Evolutionary conservation across 2,329 filamentous ascomycete species (phyloP).

Genomic region (Diplocarpon mali): DNA sequence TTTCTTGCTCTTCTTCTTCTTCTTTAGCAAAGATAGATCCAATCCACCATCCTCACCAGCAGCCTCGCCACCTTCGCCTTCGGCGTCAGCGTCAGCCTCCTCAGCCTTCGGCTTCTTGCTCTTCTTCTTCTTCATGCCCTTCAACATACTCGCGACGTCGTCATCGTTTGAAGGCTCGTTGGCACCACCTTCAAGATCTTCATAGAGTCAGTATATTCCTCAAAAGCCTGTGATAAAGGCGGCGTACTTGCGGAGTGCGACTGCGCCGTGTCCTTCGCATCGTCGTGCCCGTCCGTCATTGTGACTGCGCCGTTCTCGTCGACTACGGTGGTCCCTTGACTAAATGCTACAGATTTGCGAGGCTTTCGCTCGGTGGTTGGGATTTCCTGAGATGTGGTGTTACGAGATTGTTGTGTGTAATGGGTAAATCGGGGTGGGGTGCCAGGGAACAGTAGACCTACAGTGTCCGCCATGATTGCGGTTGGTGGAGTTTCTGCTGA

Average conservation of each 20-base stretch:
- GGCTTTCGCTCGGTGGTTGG: slow-evolving; percentile 48
- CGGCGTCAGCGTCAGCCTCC: slow-evolving; percentile 49
- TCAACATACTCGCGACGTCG: slow-evolving; percentile 57
- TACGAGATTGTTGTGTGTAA: slow-evolving; percentile 14
- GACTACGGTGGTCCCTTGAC: slow-evolving; percentile 76
- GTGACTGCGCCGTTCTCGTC: slow-evolving; percentile 81
- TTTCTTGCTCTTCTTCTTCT: slow-evolving; percentile 29
- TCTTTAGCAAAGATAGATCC: slow-evolving; percentile 31
- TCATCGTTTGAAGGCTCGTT: slow-evolving; percentile 31
- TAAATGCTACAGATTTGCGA: slow-evolving; percentile 91
- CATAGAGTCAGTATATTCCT: slow-evolving; percentile 40
- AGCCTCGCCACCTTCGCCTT: slow-evolving; percentile 47
- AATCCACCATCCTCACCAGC: slow-evolving; percentile 37
- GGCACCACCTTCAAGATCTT: slow-evolving; percentile 29
- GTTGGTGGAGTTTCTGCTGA: slow-evolving; percentile 12
- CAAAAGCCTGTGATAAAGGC: slow-evolving; percentile 42
- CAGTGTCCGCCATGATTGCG: slow-evolving; percentile 41
- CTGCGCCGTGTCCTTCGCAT: slow-evolving; percentile 70
- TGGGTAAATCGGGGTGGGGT: slow-evolving; percentile 13
- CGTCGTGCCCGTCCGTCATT: slow-evolving; percentile 56
- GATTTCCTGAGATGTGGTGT: slow-evolving; percentile 18
- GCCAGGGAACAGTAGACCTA: slow-evolving; percentile 19
- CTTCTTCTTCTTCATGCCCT: slow-evolving; percentile 72
- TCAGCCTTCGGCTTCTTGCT: slow-evolving; percentile 66
- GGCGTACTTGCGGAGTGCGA: slow-evolving; percentile 64